These are phyloP conservation scores for Gleditsia sinensis DNA, from an alignment of 306 rosid genomes.

Conservation along the genomic window DNA sequence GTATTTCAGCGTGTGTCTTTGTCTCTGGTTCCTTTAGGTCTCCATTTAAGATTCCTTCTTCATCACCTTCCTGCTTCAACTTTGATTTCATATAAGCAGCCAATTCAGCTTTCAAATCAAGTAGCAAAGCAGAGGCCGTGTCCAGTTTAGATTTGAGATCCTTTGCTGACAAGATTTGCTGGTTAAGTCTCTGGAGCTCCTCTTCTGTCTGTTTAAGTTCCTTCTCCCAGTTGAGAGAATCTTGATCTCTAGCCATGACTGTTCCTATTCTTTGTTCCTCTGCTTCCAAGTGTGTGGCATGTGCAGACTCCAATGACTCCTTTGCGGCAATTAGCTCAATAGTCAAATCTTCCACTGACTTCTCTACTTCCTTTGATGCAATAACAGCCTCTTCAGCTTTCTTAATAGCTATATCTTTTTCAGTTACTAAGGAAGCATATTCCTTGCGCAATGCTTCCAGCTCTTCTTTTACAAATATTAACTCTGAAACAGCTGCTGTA, in stretches of 20 bases:
- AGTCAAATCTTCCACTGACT: slow-evolving; percentile 83
- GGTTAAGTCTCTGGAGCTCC: slow-evolving; percentile 67
- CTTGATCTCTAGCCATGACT: slow-evolving; percentile 91
- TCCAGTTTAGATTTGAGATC: slow-evolving; percentile 76
- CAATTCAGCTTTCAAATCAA: slow-evolving; percentile 76
- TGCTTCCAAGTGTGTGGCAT: slow-evolving; percentile 91
- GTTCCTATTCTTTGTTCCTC: slow-evolving; percentile 93
- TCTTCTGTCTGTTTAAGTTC: slow-evolving; percentile 75
- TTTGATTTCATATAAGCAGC: slow-evolving; percentile 75
- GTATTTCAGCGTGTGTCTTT: slow-evolving; percentile 59
- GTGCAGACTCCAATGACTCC: slow-evolving; percentile 83
- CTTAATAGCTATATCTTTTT: slow-evolving; percentile 58
- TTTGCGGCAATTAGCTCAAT: slow-evolving; percentile 84
- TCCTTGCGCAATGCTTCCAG: slow-evolving; percentile 66
- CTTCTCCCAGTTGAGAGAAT: slow-evolving; percentile 81
- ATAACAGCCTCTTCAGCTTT: slow-evolving; percentile 73
- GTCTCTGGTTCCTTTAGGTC: slow-evolving; percentile 47
- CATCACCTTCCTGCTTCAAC: slow-evolving; percentile 47
- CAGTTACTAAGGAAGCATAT: slow-evolving; percentile 69
- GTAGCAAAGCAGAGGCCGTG: slow-evolving; percentile 63
- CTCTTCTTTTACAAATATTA: slow-evolving; percentile 68
- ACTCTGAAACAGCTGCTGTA: slow-evolving; percentile 72
- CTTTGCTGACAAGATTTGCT: slow-evolving; percentile 65
- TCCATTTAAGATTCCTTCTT: slow-evolving; percentile 41
- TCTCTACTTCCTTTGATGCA: slow-evolving; percentile 87